phyloP scores from a whole-genome alignment of 2,329 filamentous ascomycete species.

The Emmonsiellopsis sp. region DNA sequence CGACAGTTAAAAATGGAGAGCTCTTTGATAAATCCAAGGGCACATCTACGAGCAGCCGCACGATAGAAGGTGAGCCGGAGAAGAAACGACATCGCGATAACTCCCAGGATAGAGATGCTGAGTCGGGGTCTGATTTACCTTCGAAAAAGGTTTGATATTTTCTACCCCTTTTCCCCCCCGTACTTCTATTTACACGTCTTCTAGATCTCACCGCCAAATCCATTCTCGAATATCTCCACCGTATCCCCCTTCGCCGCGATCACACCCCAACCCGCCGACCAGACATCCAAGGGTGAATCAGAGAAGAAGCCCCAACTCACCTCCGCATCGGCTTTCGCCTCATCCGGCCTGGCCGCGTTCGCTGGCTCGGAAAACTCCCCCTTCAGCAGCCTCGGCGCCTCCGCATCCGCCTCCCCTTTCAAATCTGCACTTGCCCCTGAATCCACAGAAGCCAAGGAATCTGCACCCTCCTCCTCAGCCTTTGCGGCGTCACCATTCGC shows the following conservation, averaged over 20 bases:
- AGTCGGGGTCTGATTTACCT: constrained; percentile 10
- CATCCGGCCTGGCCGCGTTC: constrained; percentile 59
- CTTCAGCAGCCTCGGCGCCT: constrained; percentile 47
- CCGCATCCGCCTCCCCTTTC: constrained; percentile 34
- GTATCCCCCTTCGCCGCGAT: constrained; percentile 35
- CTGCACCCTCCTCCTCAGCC: constrained; percentile 9
- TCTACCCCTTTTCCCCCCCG: not conserved
- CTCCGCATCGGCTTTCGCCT: constrained; percentile 55
- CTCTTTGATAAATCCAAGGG: constrained; percentile 3
- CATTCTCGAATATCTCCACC: constrained; percentile 34
- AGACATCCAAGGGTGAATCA: constrained; percentile 12
- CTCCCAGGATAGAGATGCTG: constrained; percentile 26
- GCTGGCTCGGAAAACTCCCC: constrained; percentile 52
- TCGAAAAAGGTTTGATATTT: constrained; percentile 15
- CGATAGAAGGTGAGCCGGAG: constrained; percentile 27
- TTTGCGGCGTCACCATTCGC: constrained; percentile 20
- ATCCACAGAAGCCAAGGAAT: constrained; percentile 13
- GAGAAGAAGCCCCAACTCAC: constrained; percentile 27
- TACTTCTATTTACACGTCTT: not conserved
- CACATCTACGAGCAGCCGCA: constrained; percentile 2
- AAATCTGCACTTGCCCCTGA: constrained; percentile 16
- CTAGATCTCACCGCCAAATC: constrained; percentile 25
- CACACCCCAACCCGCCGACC: constrained; percentile 18
- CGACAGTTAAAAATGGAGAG: constrained; percentile 1
- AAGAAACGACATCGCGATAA: constrained; percentile 35